Percentiles rank a stretch among this genome's conserved stretches.
These are phyloP conservation scores for Solanum rostratum DNA, from an alignment of 257 asterid species.

Conservation along the genomic window DNA sequence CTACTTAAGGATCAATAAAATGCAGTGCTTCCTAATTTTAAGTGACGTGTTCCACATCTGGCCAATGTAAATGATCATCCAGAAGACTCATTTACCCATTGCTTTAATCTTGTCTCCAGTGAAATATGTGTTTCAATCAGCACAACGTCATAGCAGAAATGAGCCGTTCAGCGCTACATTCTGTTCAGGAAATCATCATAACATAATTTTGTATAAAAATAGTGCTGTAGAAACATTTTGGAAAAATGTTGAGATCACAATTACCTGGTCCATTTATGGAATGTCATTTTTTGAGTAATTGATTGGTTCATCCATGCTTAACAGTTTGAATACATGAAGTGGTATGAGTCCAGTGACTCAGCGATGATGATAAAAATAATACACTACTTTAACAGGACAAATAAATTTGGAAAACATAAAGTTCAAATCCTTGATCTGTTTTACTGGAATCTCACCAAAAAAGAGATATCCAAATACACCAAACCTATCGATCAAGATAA, in stretches of 20 bases:
- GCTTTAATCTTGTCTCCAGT: not conserved
- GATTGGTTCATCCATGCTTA: not conserved
- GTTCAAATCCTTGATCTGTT: not conserved
- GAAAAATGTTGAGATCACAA: not conserved
- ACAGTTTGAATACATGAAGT: not conserved
- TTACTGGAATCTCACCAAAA: not conserved
- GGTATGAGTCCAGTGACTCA: not conserved
- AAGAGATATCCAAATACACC: not conserved
- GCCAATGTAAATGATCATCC: not conserved
- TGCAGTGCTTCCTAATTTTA: not conserved
- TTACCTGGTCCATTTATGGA: not conserved
- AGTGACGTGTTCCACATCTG: not conserved
- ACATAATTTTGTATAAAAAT: not conserved
- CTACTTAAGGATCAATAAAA: not conserved
- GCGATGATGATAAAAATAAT: not conserved
- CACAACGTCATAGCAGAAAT: slow-evolving; percentile 13
- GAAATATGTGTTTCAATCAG: slow-evolving; percentile 4
- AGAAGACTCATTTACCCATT: not conserved
- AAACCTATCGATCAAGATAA: not conserved
- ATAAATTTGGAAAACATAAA: not conserved
- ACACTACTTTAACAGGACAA: not conserved
- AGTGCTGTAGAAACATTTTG: not conserved
- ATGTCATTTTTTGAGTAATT: not conserved
- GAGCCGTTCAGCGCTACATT: slow-evolving; percentile 12
- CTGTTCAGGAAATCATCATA: not conserved